Evolutionary conservation across 2,329 filamentous ascomycete genomes (phyloP).

Genomic region (Furcasterigmium sp.): DNA sequence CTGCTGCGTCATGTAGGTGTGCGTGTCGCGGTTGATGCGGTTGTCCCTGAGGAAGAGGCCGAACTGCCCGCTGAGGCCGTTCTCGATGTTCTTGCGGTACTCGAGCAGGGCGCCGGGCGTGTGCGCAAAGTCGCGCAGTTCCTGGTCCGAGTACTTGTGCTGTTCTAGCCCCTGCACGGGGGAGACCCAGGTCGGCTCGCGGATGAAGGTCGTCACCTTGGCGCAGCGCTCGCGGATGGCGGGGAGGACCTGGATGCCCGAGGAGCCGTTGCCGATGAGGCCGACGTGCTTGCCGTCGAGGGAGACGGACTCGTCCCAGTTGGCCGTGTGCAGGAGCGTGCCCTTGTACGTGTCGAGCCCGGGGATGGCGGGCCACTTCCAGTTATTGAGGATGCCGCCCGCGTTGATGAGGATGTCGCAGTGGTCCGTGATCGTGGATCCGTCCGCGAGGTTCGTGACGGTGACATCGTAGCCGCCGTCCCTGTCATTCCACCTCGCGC

Average conservation of each 20-base stretch:
- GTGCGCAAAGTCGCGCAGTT: slow-evolving; percentile 30
- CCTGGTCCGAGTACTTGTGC: slow-evolving; percentile 32
- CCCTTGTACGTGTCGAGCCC: slow-evolving; percentile 41
- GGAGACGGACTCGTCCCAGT: slow-evolving; percentile 39
- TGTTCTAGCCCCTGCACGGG: slow-evolving; percentile 36
- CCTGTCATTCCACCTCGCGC: slow-evolving; percentile 28
- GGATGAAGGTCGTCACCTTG: slow-evolving; percentile 43
- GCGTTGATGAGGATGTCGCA: slow-evolving; percentile 45
- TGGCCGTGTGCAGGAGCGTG: slow-evolving; percentile 45
- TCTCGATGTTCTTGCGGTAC: slow-evolving; percentile 38
- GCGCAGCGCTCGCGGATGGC: slow-evolving; percentile 36
- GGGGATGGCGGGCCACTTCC: slow-evolving; percentile 46
- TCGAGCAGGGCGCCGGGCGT: slow-evolving; percentile 30
- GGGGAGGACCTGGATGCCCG: slow-evolving; percentile 41
- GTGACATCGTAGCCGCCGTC: slow-evolving; percentile 27
- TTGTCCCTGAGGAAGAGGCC: slow-evolving; percentile 37
- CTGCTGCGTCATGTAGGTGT: slow-evolving; percentile 30
- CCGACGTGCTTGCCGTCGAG: slow-evolving; percentile 31
- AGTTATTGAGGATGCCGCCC: slow-evolving; percentile 42
- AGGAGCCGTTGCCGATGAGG: slow-evolving; percentile 37
- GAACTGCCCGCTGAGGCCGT: slow-evolving; percentile 39
- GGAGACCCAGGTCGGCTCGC: slow-evolving; percentile 44
- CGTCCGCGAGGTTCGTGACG: slow-evolving; percentile 21
- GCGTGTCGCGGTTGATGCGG: slow-evolving; percentile 31
- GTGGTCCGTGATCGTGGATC: slow-evolving; percentile 25